Evolutionary conservation across 305 asterid species (phyloP).

Genomic region (Rubia peregrina): DNA sequence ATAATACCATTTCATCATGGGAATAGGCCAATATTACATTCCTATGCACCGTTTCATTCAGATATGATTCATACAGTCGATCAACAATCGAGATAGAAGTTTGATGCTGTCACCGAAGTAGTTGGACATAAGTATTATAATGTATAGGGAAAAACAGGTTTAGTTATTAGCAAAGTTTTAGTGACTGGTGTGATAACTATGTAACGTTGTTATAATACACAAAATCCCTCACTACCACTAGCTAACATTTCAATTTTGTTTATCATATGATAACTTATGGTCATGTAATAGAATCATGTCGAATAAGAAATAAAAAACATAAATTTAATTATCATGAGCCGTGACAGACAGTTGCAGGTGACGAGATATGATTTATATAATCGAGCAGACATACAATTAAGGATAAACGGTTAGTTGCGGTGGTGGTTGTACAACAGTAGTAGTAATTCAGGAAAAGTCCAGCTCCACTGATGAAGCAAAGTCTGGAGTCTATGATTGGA

Average conservation of each 20-base stretch:
- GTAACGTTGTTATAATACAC: background rate
- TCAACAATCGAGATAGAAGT: no score
- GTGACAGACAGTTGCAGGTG: no score
- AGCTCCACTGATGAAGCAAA: constrained; percentile 3
- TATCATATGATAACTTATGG: no score
- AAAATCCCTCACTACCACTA: background rate
- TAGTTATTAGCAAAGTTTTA: no score
- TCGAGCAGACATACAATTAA: background rate
- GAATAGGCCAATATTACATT: background rate
- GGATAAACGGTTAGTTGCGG: background rate
- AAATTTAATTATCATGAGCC: no score
- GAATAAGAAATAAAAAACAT: no score
- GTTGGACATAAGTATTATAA: no score
- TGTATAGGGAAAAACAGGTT: no score
- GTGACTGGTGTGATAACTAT: background rate
- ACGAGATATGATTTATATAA: background rate
- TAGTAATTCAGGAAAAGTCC: background rate
- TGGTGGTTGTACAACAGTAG: background rate
- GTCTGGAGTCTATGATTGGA: constrained; percentile 7
- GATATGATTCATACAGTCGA: background rate
- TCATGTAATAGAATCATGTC: no score
- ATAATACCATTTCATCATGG: background rate
- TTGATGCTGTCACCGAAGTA: no score
- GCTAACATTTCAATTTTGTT: no score
- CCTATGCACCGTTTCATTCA: background rate